Base-by-base conservation (phyloP, 371 early-diverging fungal genomes). In the Syncephalastrum sp. region DNA sequence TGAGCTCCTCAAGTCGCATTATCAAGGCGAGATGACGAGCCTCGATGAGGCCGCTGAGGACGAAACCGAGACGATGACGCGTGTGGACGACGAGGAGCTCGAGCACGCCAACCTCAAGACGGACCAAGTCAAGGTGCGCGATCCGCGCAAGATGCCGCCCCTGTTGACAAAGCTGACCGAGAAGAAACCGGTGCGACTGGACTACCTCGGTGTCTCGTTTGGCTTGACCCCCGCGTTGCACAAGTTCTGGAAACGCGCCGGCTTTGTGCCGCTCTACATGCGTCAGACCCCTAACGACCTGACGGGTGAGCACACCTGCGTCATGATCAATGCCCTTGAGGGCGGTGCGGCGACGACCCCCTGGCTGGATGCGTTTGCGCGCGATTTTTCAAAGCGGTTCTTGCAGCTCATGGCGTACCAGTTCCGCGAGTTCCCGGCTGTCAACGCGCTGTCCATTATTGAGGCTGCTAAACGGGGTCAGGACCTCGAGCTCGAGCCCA, bases 281-380 rank as follows among this genome's bases (percentile, higher is more conserved):
- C 93, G 99, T 53, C 99, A 99, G 68, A 97, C 97, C 7, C 71
- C 91, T 50, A 99, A 97, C 65, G 97, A 96, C 17, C 75, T 97
- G 46, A 99, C 99, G 2, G 99, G 99, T 52, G 99, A 99, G 67
- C 94, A 98, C 69, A 92, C 99, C 0, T 92, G 94, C 61, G 94
- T 99, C 21, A 95, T 99, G 95, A 81, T 98, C 53, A 91, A 88
- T 61, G 85, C 86, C 1, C 73, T 96, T 38, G 72, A 69, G 74
- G 59, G 73, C 67, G 56, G 83, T 14, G 81, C 81, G 41, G 80
- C 85, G 44, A 74, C 68, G 15, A 66, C 77, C 29, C 75, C 83
- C 38, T 92, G 91, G 91, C 72, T 92, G 54, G 81, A 79, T 53
- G 87, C 85, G n/a, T 92, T 91, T 79, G 82, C 90, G 24, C 77